Evolutionary conservation across 192 early-diverging fungal genomes (phyloP).

Genomic region (Coemansia sp.): DNA sequence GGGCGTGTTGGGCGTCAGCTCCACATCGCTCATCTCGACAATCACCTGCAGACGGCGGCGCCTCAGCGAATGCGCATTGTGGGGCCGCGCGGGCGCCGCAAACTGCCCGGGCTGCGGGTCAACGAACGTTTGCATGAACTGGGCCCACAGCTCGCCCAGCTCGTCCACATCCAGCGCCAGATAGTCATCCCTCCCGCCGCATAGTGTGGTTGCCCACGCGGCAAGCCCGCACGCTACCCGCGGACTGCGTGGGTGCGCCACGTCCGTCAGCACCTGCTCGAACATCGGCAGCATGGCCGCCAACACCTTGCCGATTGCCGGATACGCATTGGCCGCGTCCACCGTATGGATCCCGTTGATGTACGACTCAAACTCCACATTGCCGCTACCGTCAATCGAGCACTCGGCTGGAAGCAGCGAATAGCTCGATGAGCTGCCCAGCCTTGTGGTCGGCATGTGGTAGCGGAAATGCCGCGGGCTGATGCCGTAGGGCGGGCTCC

Average conservation of each 20-base stretch:
- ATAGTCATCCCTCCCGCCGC: neutral
- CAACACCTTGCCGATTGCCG: slow-evolving; percentile 41
- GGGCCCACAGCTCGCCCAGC: neutral
- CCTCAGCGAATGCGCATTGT: slow-evolving; percentile 13
- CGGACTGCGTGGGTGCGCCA: neutral
- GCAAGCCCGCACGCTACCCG: neutral
- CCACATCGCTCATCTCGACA: slow-evolving; percentile 62
- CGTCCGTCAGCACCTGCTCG: slow-evolving; percentile 38
- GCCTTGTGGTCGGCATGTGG: no score
- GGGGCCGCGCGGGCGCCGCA: slow-evolving; percentile 11
- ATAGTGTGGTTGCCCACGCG: neutral
- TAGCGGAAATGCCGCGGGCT: no score
- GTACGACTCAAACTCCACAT: slow-evolving; percentile 48
- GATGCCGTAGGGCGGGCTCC: no score
- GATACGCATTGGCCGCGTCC: slow-evolving; percentile 41
- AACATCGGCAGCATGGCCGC: slow-evolving; percentile 55
- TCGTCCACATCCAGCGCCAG: neutral
- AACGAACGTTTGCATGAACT: neutral
- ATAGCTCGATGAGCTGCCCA: neutral
- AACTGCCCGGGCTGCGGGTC: slow-evolving; percentile 26
- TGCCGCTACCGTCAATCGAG: slow-evolving; percentile 32
- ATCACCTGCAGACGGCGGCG: slow-evolving; percentile 54
- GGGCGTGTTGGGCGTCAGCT: slow-evolving; percentile 59
- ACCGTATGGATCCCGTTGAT: slow-evolving; percentile 64
- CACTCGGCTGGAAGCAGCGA: slow-evolving; percentile 62